Base-by-base conservation (phyloP, 805 yeast genomes). In the Hanseniaspora lachancei region DNA sequence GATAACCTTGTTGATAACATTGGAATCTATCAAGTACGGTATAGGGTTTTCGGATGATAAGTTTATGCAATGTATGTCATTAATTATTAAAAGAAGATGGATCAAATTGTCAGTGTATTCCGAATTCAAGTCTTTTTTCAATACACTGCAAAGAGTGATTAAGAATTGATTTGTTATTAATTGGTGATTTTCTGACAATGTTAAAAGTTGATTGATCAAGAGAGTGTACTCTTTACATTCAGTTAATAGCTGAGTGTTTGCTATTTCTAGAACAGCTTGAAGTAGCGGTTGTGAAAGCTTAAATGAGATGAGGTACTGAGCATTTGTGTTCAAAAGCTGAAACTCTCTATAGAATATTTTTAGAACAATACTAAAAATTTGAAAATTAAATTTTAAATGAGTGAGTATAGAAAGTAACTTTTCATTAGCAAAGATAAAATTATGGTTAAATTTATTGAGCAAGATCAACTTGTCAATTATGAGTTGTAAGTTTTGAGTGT, bases 331-430 rank as follows among this genome's bases (percentile, higher is more conserved):
- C 15, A 53, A 18, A 16, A 53, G 20, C 23, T 39, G 34, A 34
- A 46, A 44, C 39, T 53, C 56, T 46, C 56, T 41, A 53, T 39
- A 46, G 39, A 53, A 46, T 18, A 53, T 53, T 35, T 46, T 53
- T 6, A 46, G 23, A 18, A 39, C 56, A 35, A 46, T 34, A 13
- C 32, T 21, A 16, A 53, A 53, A 15, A 46, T 39, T 5, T 44
- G 18, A 18, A 35, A 46, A 39, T 53, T 46, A 46, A 46, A 53
- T n/a, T 29, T 53, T 16, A 53, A 21, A 39, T 39, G 56, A 7
- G 23, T 8, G 7, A 53, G 32, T 36, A 53, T 53, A 24, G 42
- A 36, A 15, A 53, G 24, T 10, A 53, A 24, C n/a, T 53, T 53
- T n/a, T 53, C 34, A 36, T 53, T 53, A 12, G 56, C 44, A 46